Percentiles rank a stretch among this genome's conserved stretches.
Conservation (phyloP, 768 basidiomycete species). For the Xerocomus potaroensis region DNA sequence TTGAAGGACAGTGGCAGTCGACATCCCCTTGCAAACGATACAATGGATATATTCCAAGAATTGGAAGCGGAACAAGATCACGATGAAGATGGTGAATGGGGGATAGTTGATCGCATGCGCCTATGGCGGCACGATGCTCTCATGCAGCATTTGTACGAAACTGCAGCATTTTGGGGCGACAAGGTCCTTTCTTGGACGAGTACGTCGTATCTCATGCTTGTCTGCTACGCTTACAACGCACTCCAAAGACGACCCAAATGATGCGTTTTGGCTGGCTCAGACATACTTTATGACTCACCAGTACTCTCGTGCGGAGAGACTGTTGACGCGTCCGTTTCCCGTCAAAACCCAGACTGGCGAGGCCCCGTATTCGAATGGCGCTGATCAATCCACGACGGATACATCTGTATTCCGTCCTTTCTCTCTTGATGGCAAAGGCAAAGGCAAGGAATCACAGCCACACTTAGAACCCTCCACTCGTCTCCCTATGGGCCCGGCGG, state of each 20-base stretch:
- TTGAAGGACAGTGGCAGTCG: slow-evolving; percentile 49
- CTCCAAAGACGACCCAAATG: slow-evolving; percentile 81
- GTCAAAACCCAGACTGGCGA: slow-evolving; percentile 41
- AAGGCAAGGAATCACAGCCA: slow-evolving; percentile 51
- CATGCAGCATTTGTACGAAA: slow-evolving; percentile 97
- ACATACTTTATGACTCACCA: slow-evolving; percentile 95
- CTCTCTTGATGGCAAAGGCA: slow-evolving; percentile 47
- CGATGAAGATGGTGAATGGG: slow-evolving; percentile 70
- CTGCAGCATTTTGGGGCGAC: slow-evolving; percentile 98
- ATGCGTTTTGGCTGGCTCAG: slow-evolving; percentile 99
- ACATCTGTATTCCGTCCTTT: slow-evolving; percentile 42
- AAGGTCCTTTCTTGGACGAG: slow-evolving; percentile 96
- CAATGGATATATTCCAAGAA: slow-evolving; percentile 69
- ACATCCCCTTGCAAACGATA: slow-evolving; percentile 79
- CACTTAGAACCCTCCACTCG: slow-evolving; percentile 41
- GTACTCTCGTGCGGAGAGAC: slow-evolving; percentile 88
- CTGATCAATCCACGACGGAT: slow-evolving; percentile 12
- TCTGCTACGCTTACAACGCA: slow-evolving; percentile 3
- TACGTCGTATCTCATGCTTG: slow-evolving; percentile 39
- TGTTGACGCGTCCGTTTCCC: slow-evolving; percentile 85
- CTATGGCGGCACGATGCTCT: slow-evolving; percentile 97
- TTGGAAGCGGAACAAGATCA: slow-evolving; percentile 55
- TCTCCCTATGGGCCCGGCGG: slow-evolving; percentile 68
- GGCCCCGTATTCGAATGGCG: slow-evolving; percentile 25
- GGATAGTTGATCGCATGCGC: slow-evolving; percentile 91